Conservation (phyloP, 768 basidiomycete species). For the Phanerochaete sordida region DNA sequence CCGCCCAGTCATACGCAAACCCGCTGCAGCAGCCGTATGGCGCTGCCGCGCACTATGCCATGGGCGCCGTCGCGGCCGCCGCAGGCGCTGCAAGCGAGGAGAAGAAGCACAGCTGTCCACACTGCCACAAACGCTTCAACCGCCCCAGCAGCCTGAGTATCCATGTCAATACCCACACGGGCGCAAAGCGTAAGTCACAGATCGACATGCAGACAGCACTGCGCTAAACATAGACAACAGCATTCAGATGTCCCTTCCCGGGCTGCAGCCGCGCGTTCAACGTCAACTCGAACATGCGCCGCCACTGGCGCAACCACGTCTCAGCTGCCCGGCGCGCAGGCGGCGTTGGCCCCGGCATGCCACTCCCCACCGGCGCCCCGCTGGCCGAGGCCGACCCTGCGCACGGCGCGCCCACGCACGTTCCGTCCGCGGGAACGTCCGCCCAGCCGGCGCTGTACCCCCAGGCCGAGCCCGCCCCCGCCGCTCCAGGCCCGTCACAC, state of each 20-base stretch:
- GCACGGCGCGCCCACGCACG: too few relatives aligned
- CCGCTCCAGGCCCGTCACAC: too few relatives aligned
- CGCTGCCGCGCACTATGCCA: not conserved
- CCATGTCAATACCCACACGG: constrained; percentile 67
- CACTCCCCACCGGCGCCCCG: too few relatives aligned
- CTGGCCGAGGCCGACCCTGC: too few relatives aligned
- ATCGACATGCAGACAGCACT: too few relatives aligned
- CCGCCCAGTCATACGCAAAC: not conserved
- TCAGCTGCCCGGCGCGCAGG: constrained; percentile 11
- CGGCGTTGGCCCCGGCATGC: constrained; percentile 5
- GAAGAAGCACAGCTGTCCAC: not conserved
- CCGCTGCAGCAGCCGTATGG: not conserved
- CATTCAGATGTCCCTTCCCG: constrained; percentile 74
- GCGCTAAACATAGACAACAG: constrained; percentile 29
- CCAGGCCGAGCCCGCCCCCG: too few relatives aligned
- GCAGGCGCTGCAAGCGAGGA: not conserved
- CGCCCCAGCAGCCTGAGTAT: constrained; percentile 52
- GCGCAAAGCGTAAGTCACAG: constrained; percentile 61
- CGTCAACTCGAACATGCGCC: constrained; percentile 82
- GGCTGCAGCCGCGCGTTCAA: constrained; percentile 77
- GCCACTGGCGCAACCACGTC: constrained; percentile 70
- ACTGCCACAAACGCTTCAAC: constrained; percentile 1
- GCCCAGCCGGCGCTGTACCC: too few relatives aligned
- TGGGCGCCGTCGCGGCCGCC: not conserved
- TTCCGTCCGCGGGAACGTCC: too few relatives aligned